Evolutionary conservation across 192 early-diverging fungal species (phyloP), one percentile per base, ranked within the genome.

Genomic region (Tieghemiomyces parasiticus): DNA sequence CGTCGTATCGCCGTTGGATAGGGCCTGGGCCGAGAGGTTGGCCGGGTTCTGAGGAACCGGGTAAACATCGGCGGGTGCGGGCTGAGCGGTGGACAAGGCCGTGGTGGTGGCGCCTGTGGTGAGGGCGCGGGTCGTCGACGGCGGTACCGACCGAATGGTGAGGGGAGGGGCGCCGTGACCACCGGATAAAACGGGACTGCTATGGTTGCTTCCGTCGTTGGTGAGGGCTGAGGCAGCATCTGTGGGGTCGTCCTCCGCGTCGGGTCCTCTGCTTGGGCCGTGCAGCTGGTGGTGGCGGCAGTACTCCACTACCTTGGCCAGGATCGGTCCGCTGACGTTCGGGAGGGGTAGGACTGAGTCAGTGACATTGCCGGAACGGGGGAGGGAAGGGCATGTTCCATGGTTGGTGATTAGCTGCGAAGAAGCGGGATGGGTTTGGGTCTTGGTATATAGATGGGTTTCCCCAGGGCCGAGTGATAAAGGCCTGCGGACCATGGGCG

Each of bases 221-320:
- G n/a, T n/a, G n/a, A n/a, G n/a, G n/a, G n/a, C n/a, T n/a, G n/a
- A n/a, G n/a, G n/a, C n/a, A n/a, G n/a, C n/a, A n/a, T n/a, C n/a
- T n/a, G n/a, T n/a, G n/a, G n/a, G n/a, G n/a, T n/a, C n/a, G n/a
- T n/a, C n/a, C n/a, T n/a, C n/a, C n/a, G n/a, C n/a, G n/a, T n/a
- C n/a, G n/a, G n/a, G n/a, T n/a, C n/a, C n/a, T 10, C 38, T 16
- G 38, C 38, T 42, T 16, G 38, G 38, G 38, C 38, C 38, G 16
- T 42, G 38, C 38, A 42, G 67, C 56, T 84, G 87, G 73, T 95
- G 90, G 65, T 93, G 90, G 31, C 78, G 78, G 65, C 89, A 91
- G 67, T 91, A 95, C 26, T 93, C 87, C 56, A 94, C 84, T 12
- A 95, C 85, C 64, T 89, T 90, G 29, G 75, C 73, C 33, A 95